Conservation (phyloP, 495 filamentous ascomycete species). For the Xylaria bambusicola region DNA sequence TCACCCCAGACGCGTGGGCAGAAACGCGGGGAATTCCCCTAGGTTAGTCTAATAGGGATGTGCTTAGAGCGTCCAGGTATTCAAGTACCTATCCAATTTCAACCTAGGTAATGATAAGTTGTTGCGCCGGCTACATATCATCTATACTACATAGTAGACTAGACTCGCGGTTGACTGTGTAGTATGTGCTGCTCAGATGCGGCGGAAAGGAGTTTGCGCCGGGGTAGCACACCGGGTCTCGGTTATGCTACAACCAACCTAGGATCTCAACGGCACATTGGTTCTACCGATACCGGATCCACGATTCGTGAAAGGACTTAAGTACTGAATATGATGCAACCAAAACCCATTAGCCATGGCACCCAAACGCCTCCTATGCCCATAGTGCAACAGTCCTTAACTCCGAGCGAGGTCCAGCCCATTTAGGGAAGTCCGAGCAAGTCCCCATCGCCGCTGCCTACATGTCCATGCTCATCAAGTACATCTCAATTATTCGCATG, state of each 20-base stretch:
- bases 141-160: too few species aligned
- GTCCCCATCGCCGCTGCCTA: conserved; percentile 22
- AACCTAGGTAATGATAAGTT: conserved; percentile 7
- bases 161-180: neutral
- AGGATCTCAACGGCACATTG: neutral
- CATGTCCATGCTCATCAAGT: conserved; percentile 86
- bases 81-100: neutral
- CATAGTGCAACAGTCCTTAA: conserved; percentile 14
- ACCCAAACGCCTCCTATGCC: neutral
- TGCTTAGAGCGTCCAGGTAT: neutral
- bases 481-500: conserved; percentile 93
- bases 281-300: conserved; percentile 15
- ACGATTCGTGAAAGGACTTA: neutral
- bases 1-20: neutral
- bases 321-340: neutral
- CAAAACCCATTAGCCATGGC: neutral
- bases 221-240: conserved; percentile 4
- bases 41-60: conserved; percentile 14
- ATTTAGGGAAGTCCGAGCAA: neutral
- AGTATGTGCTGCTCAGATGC: neutral
- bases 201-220: neutral
- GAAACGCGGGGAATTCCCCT: conserved; percentile 16
- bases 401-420: conserved; percentile 4
- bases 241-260: conserved; percentile 9
- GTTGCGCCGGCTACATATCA: neutral